Percentiles rank a stretch among this genome's conserved stretches.
phyloP scores from a whole-genome alignment of 2,329 filamentous ascomycete genomes.

The Diaporthe aspalathi region DNA sequence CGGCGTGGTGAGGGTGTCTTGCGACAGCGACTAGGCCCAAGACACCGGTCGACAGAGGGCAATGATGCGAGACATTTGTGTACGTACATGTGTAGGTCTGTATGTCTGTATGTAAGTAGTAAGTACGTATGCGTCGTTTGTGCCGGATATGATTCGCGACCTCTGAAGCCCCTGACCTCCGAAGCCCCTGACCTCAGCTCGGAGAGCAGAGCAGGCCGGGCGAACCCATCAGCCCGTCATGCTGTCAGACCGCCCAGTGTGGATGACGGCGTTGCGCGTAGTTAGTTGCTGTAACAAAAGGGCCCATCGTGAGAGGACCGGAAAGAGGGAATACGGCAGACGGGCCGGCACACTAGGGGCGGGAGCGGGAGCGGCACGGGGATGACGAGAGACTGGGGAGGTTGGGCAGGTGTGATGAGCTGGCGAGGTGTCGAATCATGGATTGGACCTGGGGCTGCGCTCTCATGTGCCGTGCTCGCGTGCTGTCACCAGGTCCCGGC shows the following conservation, averaged over 20 bases:
- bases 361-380: slow-evolving; percentile 26
- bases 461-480: slow-evolving; percentile 1
- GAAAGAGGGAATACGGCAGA: slow-evolving; percentile 5
- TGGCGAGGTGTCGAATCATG: not conserved
- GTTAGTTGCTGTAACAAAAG: not conserved
- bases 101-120: not conserved
- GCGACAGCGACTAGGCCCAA: slow-evolving; percentile 7
- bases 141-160: not conserved
- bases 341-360: slow-evolving; percentile 24
- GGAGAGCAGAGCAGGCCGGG: not conserved
- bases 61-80: slow-evolving; percentile 3
- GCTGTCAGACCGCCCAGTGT: not conserved
- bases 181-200: not conserved
- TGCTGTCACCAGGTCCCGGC: slow-evolving; percentile 11
- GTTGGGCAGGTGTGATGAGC: not conserved
- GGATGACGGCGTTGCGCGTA: too few species aligned
- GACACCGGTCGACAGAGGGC: not conserved
- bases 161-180: not conserved
- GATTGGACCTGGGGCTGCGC: not conserved
- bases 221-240: not conserved
- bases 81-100: too few species aligned
- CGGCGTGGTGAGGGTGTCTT: slow-evolving; percentile 10
- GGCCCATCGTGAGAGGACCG: not conserved
- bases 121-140: not conserved
- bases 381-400: slow-evolving; percentile 21